These are phyloP conservation scores for Jacaranda mimosifolia DNA, from an alignment of 257 asterid genomes.

Conservation along the genomic window DNA sequence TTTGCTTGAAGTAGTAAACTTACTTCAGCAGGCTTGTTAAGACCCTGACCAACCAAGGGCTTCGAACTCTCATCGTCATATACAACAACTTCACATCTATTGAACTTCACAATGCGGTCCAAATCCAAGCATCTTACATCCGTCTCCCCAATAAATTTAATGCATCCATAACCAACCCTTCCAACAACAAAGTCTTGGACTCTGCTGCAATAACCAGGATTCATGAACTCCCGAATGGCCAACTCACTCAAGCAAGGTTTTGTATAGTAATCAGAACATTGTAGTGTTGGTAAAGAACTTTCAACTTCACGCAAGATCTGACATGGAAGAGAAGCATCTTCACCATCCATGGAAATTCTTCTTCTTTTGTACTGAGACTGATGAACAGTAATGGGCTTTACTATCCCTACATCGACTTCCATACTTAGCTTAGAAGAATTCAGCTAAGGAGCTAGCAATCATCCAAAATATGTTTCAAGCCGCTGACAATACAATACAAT, in stretches of 20 bases:
- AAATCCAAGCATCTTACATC: constrained; percentile 86
- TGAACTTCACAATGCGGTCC: constrained; percentile 71
- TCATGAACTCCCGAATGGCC: constrained; percentile 58
- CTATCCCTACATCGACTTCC: constrained; percentile 55
- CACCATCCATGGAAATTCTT: constrained; percentile 55
- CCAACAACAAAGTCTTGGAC: constrained; percentile 82
- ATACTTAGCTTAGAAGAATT: constrained; percentile 34
- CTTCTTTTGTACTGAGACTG: constrained; percentile 69
- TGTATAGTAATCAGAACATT: constrained; percentile 72
- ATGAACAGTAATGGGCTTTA: constrained; percentile 41
- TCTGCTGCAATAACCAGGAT: constrained; percentile 83
- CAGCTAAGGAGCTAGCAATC: constrained; percentile 29
- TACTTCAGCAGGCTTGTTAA: constrained; percentile 94
- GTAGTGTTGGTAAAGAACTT: constrained; percentile 62
- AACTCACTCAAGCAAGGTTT: constrained; percentile 82
- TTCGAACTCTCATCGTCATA: constrained; percentile 80
- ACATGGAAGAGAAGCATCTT: constrained; percentile 40
- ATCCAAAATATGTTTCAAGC: constrained; percentile 25
- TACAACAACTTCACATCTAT: constrained; percentile 69
- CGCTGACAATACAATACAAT: constrained; percentile 32
- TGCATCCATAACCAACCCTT: constrained; percentile 75
- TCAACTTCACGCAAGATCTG: constrained; percentile 42
- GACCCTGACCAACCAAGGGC: constrained; percentile 80
- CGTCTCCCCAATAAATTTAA: constrained; percentile 76
- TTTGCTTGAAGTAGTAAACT: constrained; percentile 58